Conservation (phyloP, 352 stramenopile genomes). For the Salisapilia sapeloensis region DNA sequence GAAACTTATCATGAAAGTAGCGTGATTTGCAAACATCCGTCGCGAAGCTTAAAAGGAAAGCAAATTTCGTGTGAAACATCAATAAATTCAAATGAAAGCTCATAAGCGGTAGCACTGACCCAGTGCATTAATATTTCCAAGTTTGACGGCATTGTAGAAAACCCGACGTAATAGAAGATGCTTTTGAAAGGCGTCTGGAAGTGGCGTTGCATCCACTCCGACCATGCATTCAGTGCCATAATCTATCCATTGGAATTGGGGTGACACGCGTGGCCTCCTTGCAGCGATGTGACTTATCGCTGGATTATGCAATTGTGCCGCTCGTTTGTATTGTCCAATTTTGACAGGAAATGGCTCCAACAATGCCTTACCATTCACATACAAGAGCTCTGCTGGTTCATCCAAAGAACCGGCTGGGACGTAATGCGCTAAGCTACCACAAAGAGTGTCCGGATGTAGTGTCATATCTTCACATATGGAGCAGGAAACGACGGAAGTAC, state of each 20-base stretch:
- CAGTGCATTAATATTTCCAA: constrained; percentile 5
- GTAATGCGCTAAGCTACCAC: constrained; percentile 19
- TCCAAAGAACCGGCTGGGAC: constrained; percentile 9
- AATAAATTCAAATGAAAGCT: no score
- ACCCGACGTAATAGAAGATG: constrained; percentile 14
- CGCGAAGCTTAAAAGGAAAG: no score
- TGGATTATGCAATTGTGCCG: neutral
- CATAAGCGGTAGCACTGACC: constrained; percentile 2
- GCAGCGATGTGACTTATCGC: no score
- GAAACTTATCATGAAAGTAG: no score
- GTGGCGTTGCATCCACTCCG: constrained; percentile 12
- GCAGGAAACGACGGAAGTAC: constrained; percentile 13
- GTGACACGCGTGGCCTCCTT: no score
- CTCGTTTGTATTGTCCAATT: neutral
- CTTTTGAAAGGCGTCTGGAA: constrained; percentile 11
- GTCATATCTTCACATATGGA: constrained; percentile 15
- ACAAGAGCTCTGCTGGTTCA: constrained; percentile 16
- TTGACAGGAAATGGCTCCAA: constrained; percentile 19
- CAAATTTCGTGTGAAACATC: no score
- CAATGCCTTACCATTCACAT: constrained; percentile 37
- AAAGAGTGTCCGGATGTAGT: constrained; percentile 14
- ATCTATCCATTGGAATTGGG: no score
- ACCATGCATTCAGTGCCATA: constrained; percentile 32
- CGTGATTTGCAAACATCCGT: no score
- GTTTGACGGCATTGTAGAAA: constrained; percentile 13